phyloP scores from a whole-genome alignment of 495 filamentous ascomycete genomes.

The Daldinia vernicosa region DNA sequence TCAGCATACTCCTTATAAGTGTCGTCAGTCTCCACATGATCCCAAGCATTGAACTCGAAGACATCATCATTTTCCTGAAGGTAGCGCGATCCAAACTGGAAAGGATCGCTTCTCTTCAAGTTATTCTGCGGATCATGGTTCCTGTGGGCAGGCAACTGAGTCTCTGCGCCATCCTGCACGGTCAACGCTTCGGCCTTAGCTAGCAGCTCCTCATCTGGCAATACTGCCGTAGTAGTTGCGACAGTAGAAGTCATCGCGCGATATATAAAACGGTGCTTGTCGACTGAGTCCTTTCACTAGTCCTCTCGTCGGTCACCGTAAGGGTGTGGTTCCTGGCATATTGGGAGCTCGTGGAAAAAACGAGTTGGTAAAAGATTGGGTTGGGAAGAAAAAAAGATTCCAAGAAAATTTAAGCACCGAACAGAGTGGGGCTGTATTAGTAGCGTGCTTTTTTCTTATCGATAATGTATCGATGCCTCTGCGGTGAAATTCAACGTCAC shows the following conservation, averaged over 20 bases:
- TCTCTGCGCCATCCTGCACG: constrained; percentile 33
- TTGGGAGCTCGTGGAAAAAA: constrained; percentile 23
- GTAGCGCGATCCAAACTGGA: constrained; percentile 91
- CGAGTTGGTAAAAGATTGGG: constrained; percentile 1
- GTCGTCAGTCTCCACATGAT: constrained; percentile 90
- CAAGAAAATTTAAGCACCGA: constrained; percentile 24
- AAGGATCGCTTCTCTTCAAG: constrained; percentile 87
- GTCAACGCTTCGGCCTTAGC: constrained; percentile 39
- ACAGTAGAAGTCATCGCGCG: constrained; percentile 26
- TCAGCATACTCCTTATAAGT: constrained; percentile 83
- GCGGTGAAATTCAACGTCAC: constrained; percentile 17
- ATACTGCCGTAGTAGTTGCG: constrained; percentile 12
- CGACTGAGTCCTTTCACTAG: constrained; percentile 3
- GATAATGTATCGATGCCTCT: constrained; percentile 2
- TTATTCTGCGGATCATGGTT: constrained; percentile 67
- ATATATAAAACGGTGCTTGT: neutral
- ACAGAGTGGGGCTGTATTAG: constrained; percentile 6
- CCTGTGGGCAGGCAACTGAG: constrained; percentile 54
- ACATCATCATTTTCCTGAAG: constrained; percentile 84
- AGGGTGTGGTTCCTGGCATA: constrained; percentile 30
- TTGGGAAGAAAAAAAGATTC: constrained; percentile 14
- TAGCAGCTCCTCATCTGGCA: constrained; percentile 40
- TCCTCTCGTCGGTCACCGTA: constrained; percentile 17
- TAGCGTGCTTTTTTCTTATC: constrained; percentile 12
- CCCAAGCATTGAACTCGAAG: constrained; percentile 98